Base-by-base conservation (phyloP, 1,139 yeast genomes). In the Arxiozyma heterogenica region DNA sequence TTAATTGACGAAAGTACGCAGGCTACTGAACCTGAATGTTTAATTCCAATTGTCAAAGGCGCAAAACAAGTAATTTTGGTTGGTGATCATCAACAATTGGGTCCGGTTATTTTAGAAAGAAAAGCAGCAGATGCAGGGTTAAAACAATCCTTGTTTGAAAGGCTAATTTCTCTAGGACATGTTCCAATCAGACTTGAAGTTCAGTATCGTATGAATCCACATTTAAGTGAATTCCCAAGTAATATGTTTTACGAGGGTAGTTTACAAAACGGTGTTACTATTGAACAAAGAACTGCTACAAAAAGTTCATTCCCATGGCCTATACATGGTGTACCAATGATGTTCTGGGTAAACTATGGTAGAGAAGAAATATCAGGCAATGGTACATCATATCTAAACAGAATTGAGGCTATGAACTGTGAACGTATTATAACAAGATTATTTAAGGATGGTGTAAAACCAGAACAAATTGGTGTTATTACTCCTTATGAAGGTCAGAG, bases 401-500 rank as follows among this genome's bases (percentile, higher is more conserved):
- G 96, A 62, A 85, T 88, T 21, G 98, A 91, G 71, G 96, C 97
- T 1, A 83, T 86, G 83, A 88, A 86, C 64, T 88, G 90, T 62
- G 96, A 89, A 69, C 84, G 86, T 66, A 75, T 86, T 39, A 83
- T 91, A 44, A 82, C 93, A 0, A 75, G 80, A 58, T 74, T 90
- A 54, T 86, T 89, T 69, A 80, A 76, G 59, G 91, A 87, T 61
- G 96, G 96, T n/a, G 80, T 90, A 15, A 71, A 73, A 52, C 90
- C 96, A 0, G 78, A 78, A 20, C 95, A 89, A 66, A 90, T 91
- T 66, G 97, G 97, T 66, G 86, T 91, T 43, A 84, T 91, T 54
- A 90, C 98, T 4, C 97, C 98, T 0, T 91, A 91, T 69, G 96
- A 89, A 69, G 97, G 96, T 41, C 98, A 91, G 72, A 75, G 96